A percentile compares a stretch with the other conserved stretches of the same genome.
These are phyloP conservation scores for Vitis rotundifolia DNA, from an alignment of 164 flowering plant genomes.

Conservation along the genomic window DNA sequence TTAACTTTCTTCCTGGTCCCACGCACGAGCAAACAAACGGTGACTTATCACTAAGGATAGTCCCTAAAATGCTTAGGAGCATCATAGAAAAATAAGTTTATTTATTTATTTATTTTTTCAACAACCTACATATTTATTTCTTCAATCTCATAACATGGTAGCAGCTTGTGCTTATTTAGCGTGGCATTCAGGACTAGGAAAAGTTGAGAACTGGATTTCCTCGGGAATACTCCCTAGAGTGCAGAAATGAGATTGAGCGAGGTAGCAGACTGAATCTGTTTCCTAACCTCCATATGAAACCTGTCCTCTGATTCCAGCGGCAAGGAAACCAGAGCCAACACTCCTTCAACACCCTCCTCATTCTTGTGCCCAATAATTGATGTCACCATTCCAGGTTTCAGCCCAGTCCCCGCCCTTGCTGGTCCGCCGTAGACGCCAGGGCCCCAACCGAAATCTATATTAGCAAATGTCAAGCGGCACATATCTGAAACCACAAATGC, in stretches of 20 bases:
- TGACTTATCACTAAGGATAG: too few species aligned
- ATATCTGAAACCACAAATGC: slow-evolving; percentile 24
- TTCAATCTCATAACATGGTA: too few species aligned
- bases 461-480: slow-evolving; percentile 15
- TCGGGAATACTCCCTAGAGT: neutral
- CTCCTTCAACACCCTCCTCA: slow-evolving; percentile 19
- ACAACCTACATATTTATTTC: too few species aligned
- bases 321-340: neutral
- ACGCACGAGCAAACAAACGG: too few species aligned
- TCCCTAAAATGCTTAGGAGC: too few species aligned
- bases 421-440: slow-evolving; percentile 21
- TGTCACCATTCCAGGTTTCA: slow-evolving; percentile 21
- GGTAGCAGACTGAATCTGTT: slow-evolving; percentile 1
- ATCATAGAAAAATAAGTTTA: too few species aligned
- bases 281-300: slow-evolving; percentile 16
- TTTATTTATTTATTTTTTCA: too few species aligned
- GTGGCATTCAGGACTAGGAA: too few species aligned
- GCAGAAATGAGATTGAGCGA: neutral
- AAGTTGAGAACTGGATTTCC: too few species aligned
- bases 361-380: slow-evolving; percentile 15
- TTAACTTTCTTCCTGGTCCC: too few species aligned
- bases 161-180: too few species aligned
- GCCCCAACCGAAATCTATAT: slow-evolving; percentile 33
- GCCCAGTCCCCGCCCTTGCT: slow-evolving; percentile 14
- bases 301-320: slow-evolving; percentile 16